A percentile compares a stretch with the other conserved stretches of the same genome.
These are phyloP conservation scores for Zygosaccharomyces siamensis DNA, from an alignment of 805 yeast species.

Conservation along the genomic window DNA sequence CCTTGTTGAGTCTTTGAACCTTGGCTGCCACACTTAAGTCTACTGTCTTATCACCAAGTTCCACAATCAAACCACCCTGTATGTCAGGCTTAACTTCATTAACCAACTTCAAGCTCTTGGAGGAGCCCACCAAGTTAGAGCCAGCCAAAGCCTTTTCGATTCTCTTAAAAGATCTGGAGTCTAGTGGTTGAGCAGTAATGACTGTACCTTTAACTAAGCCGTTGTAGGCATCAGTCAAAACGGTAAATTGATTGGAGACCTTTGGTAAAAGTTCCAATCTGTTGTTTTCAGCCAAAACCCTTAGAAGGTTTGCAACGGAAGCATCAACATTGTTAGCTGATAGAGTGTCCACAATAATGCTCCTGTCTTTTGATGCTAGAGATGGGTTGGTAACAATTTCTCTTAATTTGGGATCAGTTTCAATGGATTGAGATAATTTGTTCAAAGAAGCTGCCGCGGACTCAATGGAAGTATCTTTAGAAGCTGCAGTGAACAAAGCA, in stretches of 20 bases:
- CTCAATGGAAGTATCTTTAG: slow-evolving; percentile 71
- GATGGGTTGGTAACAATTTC: slow-evolving; percentile 77
- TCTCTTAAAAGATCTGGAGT: slow-evolving; percentile 70
- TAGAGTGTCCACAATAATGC: slow-evolving; percentile 59
- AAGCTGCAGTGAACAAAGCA: slow-evolving; percentile 89
- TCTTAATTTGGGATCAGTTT: slow-evolving; percentile 58
- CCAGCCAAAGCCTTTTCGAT: slow-evolving; percentile 71
- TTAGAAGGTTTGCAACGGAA: slow-evolving; percentile 72
- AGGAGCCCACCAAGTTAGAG: slow-evolving; percentile 77
- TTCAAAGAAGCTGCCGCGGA: slow-evolving; percentile 62
- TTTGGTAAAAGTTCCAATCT: slow-evolving; percentile 67
- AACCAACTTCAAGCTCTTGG: slow-evolving; percentile 77
- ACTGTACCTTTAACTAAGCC: slow-evolving; percentile 92
- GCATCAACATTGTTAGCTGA: slow-evolving; percentile 52
- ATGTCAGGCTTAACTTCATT: slow-evolving; percentile 86
- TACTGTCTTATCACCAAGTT: slow-evolving; percentile 94
- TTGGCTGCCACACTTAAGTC: slow-evolving; percentile 84
- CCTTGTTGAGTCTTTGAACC: slow-evolving; percentile 84
- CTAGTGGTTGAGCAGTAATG: slow-evolving; percentile 82
- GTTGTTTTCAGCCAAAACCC: slow-evolving; percentile 89
- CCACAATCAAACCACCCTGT: slow-evolving; percentile 92
- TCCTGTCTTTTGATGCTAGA: slow-evolving; percentile 69
- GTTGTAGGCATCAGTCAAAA: slow-evolving; percentile 80
- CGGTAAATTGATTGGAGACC: slow-evolving; percentile 65
- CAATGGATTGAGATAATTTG: slow-evolving; percentile 48